Base-by-base conservation (phyloP, 768 basidiomycete genomes). In the Tylopilus plumbeoviolaceoides region DNA sequence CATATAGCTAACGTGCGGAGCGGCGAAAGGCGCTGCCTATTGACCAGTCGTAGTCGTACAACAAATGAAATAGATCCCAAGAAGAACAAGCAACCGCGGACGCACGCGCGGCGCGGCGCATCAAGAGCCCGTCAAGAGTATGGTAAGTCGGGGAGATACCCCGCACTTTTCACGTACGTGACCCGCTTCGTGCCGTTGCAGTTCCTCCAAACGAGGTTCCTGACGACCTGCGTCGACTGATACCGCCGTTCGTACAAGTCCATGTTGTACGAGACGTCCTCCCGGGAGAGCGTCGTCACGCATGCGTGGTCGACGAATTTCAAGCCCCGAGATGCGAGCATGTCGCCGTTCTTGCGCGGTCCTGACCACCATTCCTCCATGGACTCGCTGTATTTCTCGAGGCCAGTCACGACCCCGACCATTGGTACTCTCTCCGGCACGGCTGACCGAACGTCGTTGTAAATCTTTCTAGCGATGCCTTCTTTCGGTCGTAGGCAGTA, bases 231-330 rank as follows among this genome's bases (percentile, higher is more conserved):
- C 38, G 62, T 59, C 21, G 64, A 61, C 43, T 60, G 54, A 50
- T 65, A 64, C 51, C 70, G 65, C 20, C 66, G 62, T 44, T 60
- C 65, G 58, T 70, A 65, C 56, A 71, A 62, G 20, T 63, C 64
- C 58, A 66, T 64, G 54, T 67, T 68, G 57, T 66, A 66, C 51
- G 62, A 64, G 27, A 66, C 66, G 44, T 67, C 66, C 50, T 67
- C 66, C 2, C 61, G 54, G 20, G 66, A 66, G 44, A 69, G 49
- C 21, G 73, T 71, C 31, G 75, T 76, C 59, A 77, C 66, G 59
- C 77, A 78, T 1, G 73, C 77, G 41, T 74, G 69, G 10, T 71
- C 75, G 30, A 58, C 59, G 23, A 75, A 75, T 10, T 61, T 55
- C 57, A 78, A 70, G 15, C 66, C 65, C 35, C 70, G 58, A 7